Evolutionary conservation across 768 basidiomycete genomes (phyloP).

Genomic region (Tephrocybe sp.): DNA sequence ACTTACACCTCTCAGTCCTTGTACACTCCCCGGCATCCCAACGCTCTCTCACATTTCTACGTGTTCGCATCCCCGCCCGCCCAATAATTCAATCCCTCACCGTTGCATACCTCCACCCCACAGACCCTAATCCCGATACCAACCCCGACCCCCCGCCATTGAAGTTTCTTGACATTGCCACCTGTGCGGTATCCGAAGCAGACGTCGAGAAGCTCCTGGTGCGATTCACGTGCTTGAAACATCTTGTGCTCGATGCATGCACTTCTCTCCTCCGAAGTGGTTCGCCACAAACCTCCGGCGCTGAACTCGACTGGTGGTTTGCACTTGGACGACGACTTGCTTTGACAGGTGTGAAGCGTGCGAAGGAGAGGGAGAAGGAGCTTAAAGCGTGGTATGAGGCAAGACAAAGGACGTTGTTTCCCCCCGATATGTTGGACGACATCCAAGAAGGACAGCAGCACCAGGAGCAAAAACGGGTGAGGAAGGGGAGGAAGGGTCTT

Average conservation of each 20-base stretch:
- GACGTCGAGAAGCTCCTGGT: slow-evolving; percentile 57
- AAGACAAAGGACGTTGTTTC: background rate
- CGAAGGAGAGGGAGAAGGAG: slow-evolving; percentile 66
- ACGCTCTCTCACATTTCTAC: slow-evolving; percentile 51
- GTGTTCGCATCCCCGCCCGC: slow-evolving; percentile 74
- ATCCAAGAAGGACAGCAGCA: slow-evolving; percentile 7
- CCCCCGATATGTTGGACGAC: slow-evolving; percentile 9
- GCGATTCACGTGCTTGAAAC: slow-evolving; percentile 50
- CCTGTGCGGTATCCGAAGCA: slow-evolving; percentile 52
- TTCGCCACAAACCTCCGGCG: slow-evolving; percentile 41
- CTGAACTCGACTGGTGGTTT: slow-evolving; percentile 42
- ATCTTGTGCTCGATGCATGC: slow-evolving; percentile 75
- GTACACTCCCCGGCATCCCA: slow-evolving; percentile 47
- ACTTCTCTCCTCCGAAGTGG: slow-evolving; percentile 51
- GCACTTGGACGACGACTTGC: slow-evolving; percentile 64
- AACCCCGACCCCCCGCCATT: slow-evolving; percentile 44
- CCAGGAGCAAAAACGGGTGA: slow-evolving; percentile 21
- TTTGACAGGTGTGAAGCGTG: slow-evolving; percentile 56
- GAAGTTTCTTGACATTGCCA: slow-evolving; percentile 74
- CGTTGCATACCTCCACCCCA: background rate
- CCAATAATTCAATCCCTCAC: slow-evolving; percentile 45
- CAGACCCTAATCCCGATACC: slow-evolving; percentile 15
- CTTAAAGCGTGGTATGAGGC: slow-evolving; percentile 52
- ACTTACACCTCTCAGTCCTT: slow-evolving; percentile 46
- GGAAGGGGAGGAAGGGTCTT: slow-evolving; percentile 58